phyloP scores from a whole-genome alignment of 768 basidiomycete species.

The Agrocybe pediades region DNA sequence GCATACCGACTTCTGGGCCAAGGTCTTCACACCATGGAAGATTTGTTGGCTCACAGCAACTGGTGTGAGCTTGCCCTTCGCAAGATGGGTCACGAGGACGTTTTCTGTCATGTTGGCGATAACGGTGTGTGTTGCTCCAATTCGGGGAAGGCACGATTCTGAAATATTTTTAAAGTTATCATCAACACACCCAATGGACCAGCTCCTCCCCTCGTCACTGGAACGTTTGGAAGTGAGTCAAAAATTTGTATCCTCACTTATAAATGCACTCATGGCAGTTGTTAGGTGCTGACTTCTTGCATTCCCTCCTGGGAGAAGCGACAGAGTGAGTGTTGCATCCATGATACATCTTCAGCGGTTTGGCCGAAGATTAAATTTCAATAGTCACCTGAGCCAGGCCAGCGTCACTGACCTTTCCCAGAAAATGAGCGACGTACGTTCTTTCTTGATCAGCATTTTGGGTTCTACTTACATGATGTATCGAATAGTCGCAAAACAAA shows the following conservation, averaged over 20 bases:
- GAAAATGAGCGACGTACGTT: slow-evolving; percentile 45
- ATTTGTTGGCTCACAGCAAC: slow-evolving; percentile 77
- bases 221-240: slow-evolving; percentile 58
- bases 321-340: slow-evolving; percentile 47
- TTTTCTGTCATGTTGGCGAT: slow-evolving; percentile 83
- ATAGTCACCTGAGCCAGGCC: slow-evolving; percentile 58
- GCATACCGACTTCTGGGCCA: slow-evolving; percentile 74
- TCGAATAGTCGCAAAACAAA: slow-evolving; percentile 31
- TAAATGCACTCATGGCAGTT: neutral
- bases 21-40: slow-evolving; percentile 70
- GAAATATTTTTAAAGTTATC: slow-evolving; percentile 30
- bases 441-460: neutral
- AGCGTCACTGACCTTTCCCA: slow-evolving; percentile 58
- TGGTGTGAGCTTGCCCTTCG: slow-evolving; percentile 77
- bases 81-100: slow-evolving; percentile 67
- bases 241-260: neutral
- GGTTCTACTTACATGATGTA: neutral
- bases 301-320: slow-evolving; percentile 66
- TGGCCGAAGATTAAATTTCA: neutral
- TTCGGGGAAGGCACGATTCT: neutral
- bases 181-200: slow-evolving; percentile 56
- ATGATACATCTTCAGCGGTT: neutral
- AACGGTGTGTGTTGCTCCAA: slow-evolving; percentile 31
- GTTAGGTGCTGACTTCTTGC: slow-evolving; percentile 60
- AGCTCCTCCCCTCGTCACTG: slow-evolving; percentile 66